Base-by-base conservation (phyloP, 176 grass and related monocot genomes). In the Pontederia paniculata region DNA sequence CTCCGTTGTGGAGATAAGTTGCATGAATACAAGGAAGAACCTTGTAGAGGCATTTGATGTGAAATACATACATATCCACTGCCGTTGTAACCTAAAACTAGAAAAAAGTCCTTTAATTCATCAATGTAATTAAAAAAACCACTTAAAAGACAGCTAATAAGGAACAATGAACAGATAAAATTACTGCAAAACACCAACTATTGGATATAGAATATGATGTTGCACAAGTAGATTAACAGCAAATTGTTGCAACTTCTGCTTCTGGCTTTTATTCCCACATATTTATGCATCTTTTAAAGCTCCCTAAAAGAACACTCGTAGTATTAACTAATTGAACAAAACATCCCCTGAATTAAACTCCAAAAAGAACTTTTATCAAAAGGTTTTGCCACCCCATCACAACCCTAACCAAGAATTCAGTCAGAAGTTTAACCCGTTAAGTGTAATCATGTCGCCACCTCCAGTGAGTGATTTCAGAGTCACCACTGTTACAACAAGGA, bases 21-120 rank as follows among this genome's bases (percentile, higher is more conserved):
- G 31, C 17, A 16, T 7, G n/a, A 21, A 16, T 51, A 52, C 51
- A 22, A 50, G 41, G 56, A 48, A 57, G 21, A 42, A 49, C 43
- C 11, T 47, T 57, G 11, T 60, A 70, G 17, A 37, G 17, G 68
- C 25, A 44, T 51, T 52, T 50, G 58, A 54, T 23, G 18, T 10
- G 44, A 15, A 21, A 11, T 45, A 23, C 68, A 42, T 2, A 54
- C 21, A 74, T 62, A 42, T 20, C 42, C 50, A 17, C 17, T 67
- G 42, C 72, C 73, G 1, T 55, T 44, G 12, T 62, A 76, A 46
- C 69, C 75, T 45, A 21, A 52, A 17, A 76, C 9, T 49, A 10
- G 11, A 19, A 56, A n/a, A 2, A 12, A 13, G 12, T 2, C 41
- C 0, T 73, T 9, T 42, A 17, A 64, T 54, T 10, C 15, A 48